Evolutionary conservation across 2,329 filamentous ascomycete species (phyloP), one percentile per base, ranked within the genome.

Genomic region (Sporothrix phasma): DNA sequence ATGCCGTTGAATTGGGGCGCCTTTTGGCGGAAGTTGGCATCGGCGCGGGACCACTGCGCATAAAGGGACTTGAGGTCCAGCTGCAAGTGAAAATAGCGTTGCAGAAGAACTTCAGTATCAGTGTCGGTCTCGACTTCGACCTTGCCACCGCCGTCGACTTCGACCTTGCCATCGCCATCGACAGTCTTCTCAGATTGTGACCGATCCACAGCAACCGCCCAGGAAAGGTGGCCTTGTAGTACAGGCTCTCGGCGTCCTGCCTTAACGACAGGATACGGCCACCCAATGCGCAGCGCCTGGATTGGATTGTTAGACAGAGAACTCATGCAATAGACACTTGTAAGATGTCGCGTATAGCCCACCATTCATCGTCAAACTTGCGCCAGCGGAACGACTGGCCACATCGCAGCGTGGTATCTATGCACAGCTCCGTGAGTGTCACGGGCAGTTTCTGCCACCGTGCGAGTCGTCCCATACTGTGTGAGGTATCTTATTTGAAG

Each of bases 311-410:
- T n/a, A 51, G 39, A 3, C 3, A 10, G n/a, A 5, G 15, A 6
- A 10, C 1, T 15, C 34, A 2, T 13, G 10, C 34, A 13, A 13
- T 37, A n/a, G 3, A 43, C 7, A n/a, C 41, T n/a, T n/a, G 5
- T 4, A 4, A 19, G 5, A 19, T 5, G 7, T n/a, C 5, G n/a
- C 54, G 3, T 49, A 6, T 13, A 37, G 71, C 74, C 68, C 70
- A 89, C 94, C 94, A 99, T 79, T 93, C 88, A 73, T 92, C 86
- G 49, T 86, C 83, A 58, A 90, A 84, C 73, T 92, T 92, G 67
- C 88, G 88, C 94, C 94, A 99, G 78, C 93, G 87, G 71, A 99
- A 99, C 0, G 93, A 96, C 74, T 99, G 94, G 3, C 94, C 94
- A 74, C 94, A 99, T 67, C 93, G 87, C 39, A 99, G 79, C 0